A percentile compares a stretch with the other conserved stretches of the same genome.
phyloP scores from a whole-genome alignment of 2,329 filamentous ascomycete genomes.

The Phialophora macrospora region DNA sequence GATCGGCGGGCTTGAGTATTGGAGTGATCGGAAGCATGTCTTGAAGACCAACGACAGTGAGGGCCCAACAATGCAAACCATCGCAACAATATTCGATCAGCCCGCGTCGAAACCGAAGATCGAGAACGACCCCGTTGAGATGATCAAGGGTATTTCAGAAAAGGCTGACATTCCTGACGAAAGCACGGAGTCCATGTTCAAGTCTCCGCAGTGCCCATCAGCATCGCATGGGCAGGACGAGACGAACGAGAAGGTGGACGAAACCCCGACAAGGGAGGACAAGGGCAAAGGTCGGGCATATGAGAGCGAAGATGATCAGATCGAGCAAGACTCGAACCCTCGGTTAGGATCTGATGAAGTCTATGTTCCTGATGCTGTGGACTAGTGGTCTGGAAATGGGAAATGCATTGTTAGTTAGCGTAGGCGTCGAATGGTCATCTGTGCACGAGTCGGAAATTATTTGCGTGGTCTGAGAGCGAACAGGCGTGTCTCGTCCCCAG shows the following conservation, averaged over 20 bases:
- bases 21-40: constrained; percentile 68
- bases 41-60: constrained; percentile 36
- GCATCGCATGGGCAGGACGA: constrained; percentile 4
- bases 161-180: constrained; percentile 48
- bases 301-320: constrained; percentile 33
- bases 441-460: constrained; percentile 7
- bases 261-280: constrained; percentile 23
- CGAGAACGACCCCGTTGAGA: constrained; percentile 38
- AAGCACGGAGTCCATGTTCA: constrained; percentile 18
- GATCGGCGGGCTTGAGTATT: constrained; percentile 80
- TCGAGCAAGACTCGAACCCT: constrained; percentile 27
- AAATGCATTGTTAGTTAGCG: constrained; percentile 33
- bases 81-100: constrained; percentile 33
- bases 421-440: constrained; percentile 27
- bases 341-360: constrained; percentile 30
- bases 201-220: background rate
- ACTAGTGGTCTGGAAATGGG: constrained; percentile 20
- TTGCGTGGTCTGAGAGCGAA: background rate
- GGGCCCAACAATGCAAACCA: constrained; percentile 28
- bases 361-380: constrained; percentile 31
- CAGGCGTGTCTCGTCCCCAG: background rate
- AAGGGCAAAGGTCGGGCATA: constrained; percentile 30
- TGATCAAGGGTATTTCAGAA: constrained; percentile 68
- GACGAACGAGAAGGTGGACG: constrained; percentile 20
- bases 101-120: constrained; percentile 24